Base-by-base conservation (phyloP, 495 filamentous ascomycete genomes). In the Pyrenula massariospora region DNA sequence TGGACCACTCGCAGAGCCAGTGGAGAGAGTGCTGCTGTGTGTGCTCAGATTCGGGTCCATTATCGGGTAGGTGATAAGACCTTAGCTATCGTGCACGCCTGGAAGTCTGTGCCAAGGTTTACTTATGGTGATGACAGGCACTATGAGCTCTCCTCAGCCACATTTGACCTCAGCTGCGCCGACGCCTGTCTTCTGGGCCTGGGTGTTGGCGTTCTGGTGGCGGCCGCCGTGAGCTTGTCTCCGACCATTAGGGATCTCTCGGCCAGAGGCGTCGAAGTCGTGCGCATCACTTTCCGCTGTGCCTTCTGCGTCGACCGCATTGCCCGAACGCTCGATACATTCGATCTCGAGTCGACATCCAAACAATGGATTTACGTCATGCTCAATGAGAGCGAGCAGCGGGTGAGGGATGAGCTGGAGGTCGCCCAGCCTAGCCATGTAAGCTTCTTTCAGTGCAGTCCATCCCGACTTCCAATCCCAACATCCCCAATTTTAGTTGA, bases 361-460 rank as follows among this genome's bases (percentile, higher is more conserved):
- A 42, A 42, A 42, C 5, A 61, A 31, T 78, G 74, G 75, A 73
- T 74, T 2, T 69, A 69, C 50, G 67, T 75, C 2, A 54, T 77
- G 19, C 62, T 63, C 1, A 65, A 66, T 20, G 31, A 42, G 15
- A 42, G 31, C 15, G 31, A 42, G 31, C 31, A 42, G 31, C 31
- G 31, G 15, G 31, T 42, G 15, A 42, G 31, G 15, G 31, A 42
- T 42, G 31, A 42, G 31, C 31, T 42, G 31, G 31, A 42, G 31
- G 15, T 15, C 31, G 31, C 31, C 31, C 31, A 42, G 15, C 31
- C 31, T 15, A 42, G 31, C 31, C 15, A 42, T 42, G 31, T 42
- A 42, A 42, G 31, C 15, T 42, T 15, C 31, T 42, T 42, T 42
- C 31, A 42, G 31, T 42, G 31, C 31, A 42, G 31, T 15, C 31